Evolutionary conservation across 345 rosid species (phyloP).

Genomic region (Diplotaxis tenuifolia): DNA sequence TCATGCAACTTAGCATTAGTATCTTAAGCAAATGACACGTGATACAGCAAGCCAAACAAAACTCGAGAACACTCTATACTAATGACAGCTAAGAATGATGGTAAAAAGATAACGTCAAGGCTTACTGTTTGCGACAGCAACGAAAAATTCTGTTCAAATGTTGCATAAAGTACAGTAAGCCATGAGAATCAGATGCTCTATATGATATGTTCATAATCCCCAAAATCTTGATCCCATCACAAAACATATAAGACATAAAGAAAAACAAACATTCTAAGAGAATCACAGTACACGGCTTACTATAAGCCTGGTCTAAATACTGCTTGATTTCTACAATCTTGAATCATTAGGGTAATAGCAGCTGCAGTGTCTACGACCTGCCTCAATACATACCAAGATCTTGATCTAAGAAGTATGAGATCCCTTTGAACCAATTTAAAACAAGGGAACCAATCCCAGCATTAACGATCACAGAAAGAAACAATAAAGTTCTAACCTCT

Average conservation of each 20-base stretch:
- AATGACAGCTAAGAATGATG: neutral
- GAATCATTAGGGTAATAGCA: slow-evolving; percentile 5
- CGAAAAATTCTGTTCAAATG: neutral
- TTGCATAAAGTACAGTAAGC: neutral
- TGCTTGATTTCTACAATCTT: slow-evolving; percentile 1
- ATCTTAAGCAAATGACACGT: slow-evolving; percentile 23
- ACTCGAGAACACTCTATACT: neutral
- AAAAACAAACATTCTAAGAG: neutral
- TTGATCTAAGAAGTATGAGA: slow-evolving; percentile 4
- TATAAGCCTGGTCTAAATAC: neutral
- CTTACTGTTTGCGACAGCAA: neutral
- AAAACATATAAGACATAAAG: slow-evolving; percentile 2
- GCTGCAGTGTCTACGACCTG: slow-evolving; percentile 1
- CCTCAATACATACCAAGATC: slow-evolving; percentile 12
- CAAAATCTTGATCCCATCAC: neutral
- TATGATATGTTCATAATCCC: neutral
- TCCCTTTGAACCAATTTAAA: neutral
- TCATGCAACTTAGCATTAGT: slow-evolving; percentile 20
- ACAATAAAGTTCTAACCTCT: slow-evolving; percentile 55
- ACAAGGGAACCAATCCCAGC: neutral
- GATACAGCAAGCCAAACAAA: slow-evolving; percentile 21
- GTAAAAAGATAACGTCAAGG: neutral
- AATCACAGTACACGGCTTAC: no score
- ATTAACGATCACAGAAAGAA: slow-evolving; percentile 27
- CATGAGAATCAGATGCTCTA: neutral